Base-by-base conservation (phyloP, 768 basidiomycete species). In the Tricholomella constricta region DNA sequence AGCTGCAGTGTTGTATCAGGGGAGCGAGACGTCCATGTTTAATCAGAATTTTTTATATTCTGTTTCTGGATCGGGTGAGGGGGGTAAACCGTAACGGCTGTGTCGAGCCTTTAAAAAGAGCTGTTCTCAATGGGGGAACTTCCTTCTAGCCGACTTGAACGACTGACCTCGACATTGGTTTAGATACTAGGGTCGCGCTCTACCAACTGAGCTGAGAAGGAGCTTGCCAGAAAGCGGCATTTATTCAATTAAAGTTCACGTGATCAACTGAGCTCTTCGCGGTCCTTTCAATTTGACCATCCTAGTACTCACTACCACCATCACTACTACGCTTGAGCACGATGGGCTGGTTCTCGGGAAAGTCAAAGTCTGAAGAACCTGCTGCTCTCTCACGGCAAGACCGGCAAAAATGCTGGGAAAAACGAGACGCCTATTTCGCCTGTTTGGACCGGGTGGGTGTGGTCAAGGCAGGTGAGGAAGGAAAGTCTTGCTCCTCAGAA, bases 391-490 rank as follows among this genome's bases (percentile, higher is more conserved):
- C 79, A 3, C 73, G 89, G 35, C 73, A 86, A 64, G 85, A 90
- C 60, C 81, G 95, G 6, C 75, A 86, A 57, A 79, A 79, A 53
- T 98, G 95, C 72, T 98, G 94, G 94, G 86, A 89, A 27, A 70
- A 75, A 17, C 76, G 94, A 49, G 94, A 98, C 67, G 74, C 75
- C 2, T 97, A 96, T 67, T 97, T 93, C 66, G 72, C 75, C 3
- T 98, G 95, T 68, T 77, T 98, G 42, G 91, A 95, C 68, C 70
- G 71, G 35, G 78, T 71, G 9, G 78, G 77, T 31, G 80, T 95
- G 15, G 72, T 89, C 27, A 86, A 87, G 56, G 81, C 92, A 0
- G 92, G 92, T 12, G 64, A 66, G 2, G 82, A 84, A 54, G 88
- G 89, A 58, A 40, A 48, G 83, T 74, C 76, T 9, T 98, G 94